These are phyloP conservation scores for Bisporella sp. DNA, from an alignment of 2,329 filamentous ascomycete genomes.

Conservation along the genomic window DNA sequence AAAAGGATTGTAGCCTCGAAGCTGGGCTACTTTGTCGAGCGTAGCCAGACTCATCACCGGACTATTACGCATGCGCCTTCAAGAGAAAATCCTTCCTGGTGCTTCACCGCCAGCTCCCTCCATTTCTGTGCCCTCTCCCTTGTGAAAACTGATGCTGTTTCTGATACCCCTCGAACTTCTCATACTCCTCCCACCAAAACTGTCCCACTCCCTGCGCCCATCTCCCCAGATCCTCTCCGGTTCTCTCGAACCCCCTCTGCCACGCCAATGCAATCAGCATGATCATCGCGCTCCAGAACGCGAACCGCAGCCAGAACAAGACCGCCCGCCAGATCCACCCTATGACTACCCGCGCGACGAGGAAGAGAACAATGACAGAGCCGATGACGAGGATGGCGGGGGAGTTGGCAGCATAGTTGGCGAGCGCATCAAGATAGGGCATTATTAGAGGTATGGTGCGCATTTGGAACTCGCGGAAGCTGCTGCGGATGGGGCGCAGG, in stretches of 20 bases:
- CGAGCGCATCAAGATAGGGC: conserved; percentile 11
- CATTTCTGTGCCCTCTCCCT: no score
- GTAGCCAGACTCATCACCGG: no score
- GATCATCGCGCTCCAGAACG: conserved; percentile 45
- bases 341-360: conserved; percentile 57
- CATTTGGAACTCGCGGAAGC: conserved; percentile 3
- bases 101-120: no score
- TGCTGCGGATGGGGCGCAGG: conserved; percentile 9
- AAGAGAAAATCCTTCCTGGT: no score
- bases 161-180: conserved; percentile 42
- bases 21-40: no score
- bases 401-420: conserved; percentile 14
- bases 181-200: conserved; percentile 52
- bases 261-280: conserved; percentile 49
- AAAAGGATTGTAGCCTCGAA: no score
- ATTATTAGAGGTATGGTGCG: conserved; percentile 14
- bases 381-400: conserved; percentile 40
- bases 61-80: no score
- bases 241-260: conserved; percentile 59
- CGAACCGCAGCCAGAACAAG: conserved; percentile 69
- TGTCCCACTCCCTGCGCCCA: conserved; percentile 43
- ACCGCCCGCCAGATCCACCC: conserved; percentile 66
- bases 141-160: conserved; percentile 1
- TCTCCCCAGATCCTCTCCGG: conserved; percentile 50
- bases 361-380: conserved; percentile 51